Base-by-base conservation (phyloP, 192 early-diverging fungal species). In the Backusella macrospora region DNA sequence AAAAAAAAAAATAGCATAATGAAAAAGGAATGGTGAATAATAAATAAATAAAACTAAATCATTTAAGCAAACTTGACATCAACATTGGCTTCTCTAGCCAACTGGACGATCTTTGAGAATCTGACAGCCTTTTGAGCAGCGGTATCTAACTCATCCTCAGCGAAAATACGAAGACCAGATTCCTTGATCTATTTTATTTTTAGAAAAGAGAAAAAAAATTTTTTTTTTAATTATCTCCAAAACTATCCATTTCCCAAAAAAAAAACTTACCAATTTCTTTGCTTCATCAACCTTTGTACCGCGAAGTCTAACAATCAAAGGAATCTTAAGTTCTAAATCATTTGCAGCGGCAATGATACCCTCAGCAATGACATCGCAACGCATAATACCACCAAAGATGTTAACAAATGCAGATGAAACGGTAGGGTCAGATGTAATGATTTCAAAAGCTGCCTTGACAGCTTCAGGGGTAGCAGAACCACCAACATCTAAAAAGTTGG, bases 341-440 rank as follows among this genome's bases (percentile, higher is more conserved):
- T 93, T 88, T 40, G 97, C 93, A 64, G 96, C 98, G 14, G 92
- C 89, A 85, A 99, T 98, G 80, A 99, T 96, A 80, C 96, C 98
- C 83, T 98, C 88, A 40, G 98, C 96, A 88, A 98, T 96, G 65
- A 99, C 91, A 81, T 98, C 96, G 85, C 96, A 99, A 72, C 96
- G 92, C 96, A 99, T 99, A 82, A 99, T 99, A 71, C 96, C 98
- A 76, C 98, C 96, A 78, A 99, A 99, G 79, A 99, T 99, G 88
- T 99, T 99, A 79, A 98, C 96, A 74, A 99, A 93, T 74, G 96
- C 95, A 65, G 96, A 95, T n/a, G 94, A 92, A 12, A 99, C 96
- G 62, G 88, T 88, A 16, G 95, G 91, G 76, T 99, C 98, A 26
- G 96, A 96, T 81, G 92, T 92, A 86, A 99, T 99, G 75, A 98